Base-by-base conservation (phyloP, 345 rosid genomes). In the Eucalyptus brandiana region DNA sequence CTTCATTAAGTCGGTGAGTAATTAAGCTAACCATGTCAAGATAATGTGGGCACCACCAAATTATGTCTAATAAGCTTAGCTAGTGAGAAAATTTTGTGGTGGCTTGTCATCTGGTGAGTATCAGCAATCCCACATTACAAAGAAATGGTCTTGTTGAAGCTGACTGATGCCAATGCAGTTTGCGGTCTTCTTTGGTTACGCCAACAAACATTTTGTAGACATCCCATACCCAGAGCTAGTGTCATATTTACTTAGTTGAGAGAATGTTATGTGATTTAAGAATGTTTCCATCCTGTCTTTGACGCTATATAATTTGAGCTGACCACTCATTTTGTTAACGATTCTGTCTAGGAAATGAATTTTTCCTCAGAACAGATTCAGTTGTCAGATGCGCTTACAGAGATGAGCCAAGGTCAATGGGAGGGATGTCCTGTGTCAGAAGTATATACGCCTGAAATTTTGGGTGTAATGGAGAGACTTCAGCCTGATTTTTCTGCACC, bases 401-500 rank as follows among this genome's bases (percentile, higher is more conserved):
- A 97, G 91, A 94, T 96, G 96, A 97, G 96, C 89, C 69, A 95
- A 87, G 98, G 99, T 49, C 94, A 93, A 7, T 96, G 99, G 99
- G 99, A 96, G 91, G 97, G 99, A 47, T 94, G 97, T 91, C 93
- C 90, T 45, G 87, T 86, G 62, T 93, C 97, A 69, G 98, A 96
- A 89, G 92, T 94, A 85, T 95, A 94, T 81, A 96, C 91, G 0
- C 94, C 96, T 4, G 99, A 97, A 90, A 91, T 94, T 62, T 86
- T 94, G 87, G 92, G 92, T 91, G 92, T 96, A 49, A 94, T 94
- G n/a, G 99, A 96, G 86, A 93, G 93, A 91, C 92, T 92, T 30
- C 97, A 96, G 91, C 99, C 99, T 86, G 99, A 97, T 94, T 97
- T 97, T 93, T 89, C 92, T n/a, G 95, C 97, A 6, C 99, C 99